Evolutionary conservation across 805 yeast genomes (phyloP), one percentile per base, ranked within the genome.

Genomic region (Lachancea sp.): DNA sequence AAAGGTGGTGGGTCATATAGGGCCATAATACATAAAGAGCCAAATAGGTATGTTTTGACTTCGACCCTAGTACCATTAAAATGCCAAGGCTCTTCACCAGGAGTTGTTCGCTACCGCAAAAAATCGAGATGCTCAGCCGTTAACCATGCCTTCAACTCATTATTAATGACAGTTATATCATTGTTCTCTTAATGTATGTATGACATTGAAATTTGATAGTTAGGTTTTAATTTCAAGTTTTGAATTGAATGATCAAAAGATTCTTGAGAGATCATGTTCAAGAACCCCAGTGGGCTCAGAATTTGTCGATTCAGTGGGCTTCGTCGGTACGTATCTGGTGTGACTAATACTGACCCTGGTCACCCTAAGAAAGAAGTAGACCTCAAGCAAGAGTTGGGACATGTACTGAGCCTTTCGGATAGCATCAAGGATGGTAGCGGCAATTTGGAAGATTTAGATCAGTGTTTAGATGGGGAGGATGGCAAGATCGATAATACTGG

Each of bases 371-470:
- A 20, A 6, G 20, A 15, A 5, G 15, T 12, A 22, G 26, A 32
- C 35, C 19, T 32, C 35, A 32, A 32, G 21, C 26, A 26, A 16
- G 39, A 36, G 18, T 20, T 36, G 28, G 25, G 29, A 20, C 39
- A 28, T n/a, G 39, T 21, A 2, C 13, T 36, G 34, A 36, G 22
- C 19, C 33, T 36, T n/a, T 28, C 39, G 21, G 19, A 36, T 11
- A 24, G 16, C 13, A 36, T 36, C 13, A 36, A 28, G 15, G 16
- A 20, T 8, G n/a, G 17, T n/a, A 29, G 34, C 19, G 39, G 19
- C 15, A 28, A 36, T 17, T 18, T 12, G 33, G 16, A 17, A 17
- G 18, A 3, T 17, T 8, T 24, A 15, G 31, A 5, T 8, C 21
- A 13, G 31, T 15, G 18, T 3, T 8, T 9, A n/a, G 26, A 16